Evolutionary conservation across 768 basidiomycete genomes (phyloP), one percentile per base, ranked within the genome.

Genomic region (Austroboletus festivus): DNA sequence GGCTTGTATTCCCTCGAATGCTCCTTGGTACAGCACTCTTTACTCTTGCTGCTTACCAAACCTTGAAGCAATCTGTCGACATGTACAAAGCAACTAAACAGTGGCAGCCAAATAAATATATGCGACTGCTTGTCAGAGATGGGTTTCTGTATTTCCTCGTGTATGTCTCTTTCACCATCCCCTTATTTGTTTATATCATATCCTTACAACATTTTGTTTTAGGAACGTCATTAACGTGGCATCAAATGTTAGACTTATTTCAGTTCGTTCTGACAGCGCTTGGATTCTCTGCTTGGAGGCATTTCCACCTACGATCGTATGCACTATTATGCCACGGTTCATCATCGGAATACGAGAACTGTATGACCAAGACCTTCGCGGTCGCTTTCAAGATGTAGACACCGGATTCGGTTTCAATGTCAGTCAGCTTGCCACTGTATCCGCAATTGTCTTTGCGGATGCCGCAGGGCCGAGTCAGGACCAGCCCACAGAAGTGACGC

Each of bases 241-340:
- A 28, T 28, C 12, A 12, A 5, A 28, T 12, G n/a, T 28, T 12
- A 12, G 28, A 28, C 5, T 6, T 6, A 5, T 6, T 28, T 28
- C 12, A 12, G 28, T n/a, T n/a, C n/a, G n/a, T n/a, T n/a, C n/a
- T n/a, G n/a, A n/a, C n/a, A n/a, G n/a, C n/a, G n/a, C n/a, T n/a
- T n/a, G n/a, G n/a, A n/a, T n/a, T n/a, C n/a, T n/a, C n/a, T n/a
- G n/a, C 28, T 28, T 35, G 12, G 8, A 35, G 16, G 8, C 8
- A 5, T 12, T 35, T 5, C 16, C 16, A 15, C 34, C n/a, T 35
- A 8, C 34, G 16, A 24, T 41, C 28, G 23, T 41, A 8, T 47
- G 34, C 16, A 34, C 28, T 16, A n/a, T 51, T 3, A 47, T 57
- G 22, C 54, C 54, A 6, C 48, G 57, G 6, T 59, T 59, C 39